These are phyloP conservation scores for Microsporum ferrugineum DNA, from an alignment of 2,329 filamentous ascomycete genomes.

Conservation along the genomic window DNA sequence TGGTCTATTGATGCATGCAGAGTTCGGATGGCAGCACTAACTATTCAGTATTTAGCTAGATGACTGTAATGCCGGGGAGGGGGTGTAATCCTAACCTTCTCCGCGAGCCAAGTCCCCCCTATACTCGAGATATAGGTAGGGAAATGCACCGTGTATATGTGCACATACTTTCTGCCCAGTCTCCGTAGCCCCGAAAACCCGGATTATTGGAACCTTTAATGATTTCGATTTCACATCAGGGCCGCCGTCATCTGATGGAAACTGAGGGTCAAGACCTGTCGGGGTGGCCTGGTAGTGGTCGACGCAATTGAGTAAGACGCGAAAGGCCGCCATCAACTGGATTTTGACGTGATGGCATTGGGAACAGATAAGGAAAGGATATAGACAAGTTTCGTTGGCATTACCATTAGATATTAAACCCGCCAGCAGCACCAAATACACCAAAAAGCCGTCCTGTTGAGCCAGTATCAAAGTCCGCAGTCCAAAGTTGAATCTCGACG, in stretches of 20 bases:
- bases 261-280: conserved; percentile 66
- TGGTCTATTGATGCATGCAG: conserved; percentile 83
- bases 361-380: neutral
- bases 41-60: conserved; percentile 34
- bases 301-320: conserved; percentile 86
- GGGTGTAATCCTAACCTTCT: conserved; percentile 45
- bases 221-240: conserved; percentile 53
- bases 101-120: conserved; percentile 54
- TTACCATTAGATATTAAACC: neutral
- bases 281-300: conserved; percentile 82
- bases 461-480: neutral
- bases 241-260: conserved; percentile 53
- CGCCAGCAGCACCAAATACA: neutral
- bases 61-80: neutral
- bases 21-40: conserved; percentile 62
- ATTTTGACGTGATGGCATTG: conserved; percentile 11
- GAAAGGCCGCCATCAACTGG: conserved; percentile 59
- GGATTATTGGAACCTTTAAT: conserved; percentile 67
- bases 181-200: conserved; percentile 85
- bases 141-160: conserved; percentile 90
- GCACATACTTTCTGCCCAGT: conserved; percentile 93
- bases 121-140: conserved; percentile 90
- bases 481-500: neutral
- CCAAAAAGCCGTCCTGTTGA: neutral
- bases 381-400: neutral